Conservation (phyloP, 352 stramenopile genomes). For the Phytophthora sp. region DNA sequence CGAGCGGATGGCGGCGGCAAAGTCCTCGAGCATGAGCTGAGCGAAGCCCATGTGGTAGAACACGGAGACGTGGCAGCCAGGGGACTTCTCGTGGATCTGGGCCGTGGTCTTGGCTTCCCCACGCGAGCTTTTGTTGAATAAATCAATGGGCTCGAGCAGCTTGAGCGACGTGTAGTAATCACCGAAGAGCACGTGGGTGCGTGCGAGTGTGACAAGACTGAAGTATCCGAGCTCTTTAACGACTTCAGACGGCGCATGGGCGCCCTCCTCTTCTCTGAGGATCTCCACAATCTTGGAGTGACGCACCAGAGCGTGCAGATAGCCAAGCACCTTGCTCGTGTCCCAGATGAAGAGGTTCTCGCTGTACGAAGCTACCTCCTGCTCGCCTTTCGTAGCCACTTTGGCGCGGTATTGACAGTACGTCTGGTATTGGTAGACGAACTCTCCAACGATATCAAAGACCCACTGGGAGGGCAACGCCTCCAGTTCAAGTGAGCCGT, state of each 20-base stretch:
- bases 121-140: constrained; percentile 83
- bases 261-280: constrained; percentile 62
- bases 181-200: constrained; percentile 96
- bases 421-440: constrained; percentile 99
- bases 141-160: constrained; percentile 91
- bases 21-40: constrained; percentile 97
- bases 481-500: constrained; percentile 82
- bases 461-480: constrained; percentile 95
- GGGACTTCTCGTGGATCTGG: constrained; percentile 91
- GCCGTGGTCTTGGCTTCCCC: constrained; percentile 60
- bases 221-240: constrained; percentile 96
- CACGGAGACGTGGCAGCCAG: constrained; percentile 93
- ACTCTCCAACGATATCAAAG: constrained; percentile 99
- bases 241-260: constrained; percentile 59
- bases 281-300: constrained; percentile 93
- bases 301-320: constrained; percentile 94
- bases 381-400: constrained; percentile 67
- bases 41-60: constrained; percentile 98
- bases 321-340: constrained; percentile 95
- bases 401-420: constrained; percentile 97
- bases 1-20: constrained; percentile 92
- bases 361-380: constrained; percentile 60
- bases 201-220: constrained; percentile 92
- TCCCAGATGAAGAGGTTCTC: constrained; percentile 94
- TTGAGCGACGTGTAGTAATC: constrained; percentile 96